A percentile compares a stretch with the other conserved stretches of the same genome.
Evolutionary conservation across 2,329 filamentous ascomycete species (phyloP).

Genomic region (Sporothrix curviconia): DNA sequence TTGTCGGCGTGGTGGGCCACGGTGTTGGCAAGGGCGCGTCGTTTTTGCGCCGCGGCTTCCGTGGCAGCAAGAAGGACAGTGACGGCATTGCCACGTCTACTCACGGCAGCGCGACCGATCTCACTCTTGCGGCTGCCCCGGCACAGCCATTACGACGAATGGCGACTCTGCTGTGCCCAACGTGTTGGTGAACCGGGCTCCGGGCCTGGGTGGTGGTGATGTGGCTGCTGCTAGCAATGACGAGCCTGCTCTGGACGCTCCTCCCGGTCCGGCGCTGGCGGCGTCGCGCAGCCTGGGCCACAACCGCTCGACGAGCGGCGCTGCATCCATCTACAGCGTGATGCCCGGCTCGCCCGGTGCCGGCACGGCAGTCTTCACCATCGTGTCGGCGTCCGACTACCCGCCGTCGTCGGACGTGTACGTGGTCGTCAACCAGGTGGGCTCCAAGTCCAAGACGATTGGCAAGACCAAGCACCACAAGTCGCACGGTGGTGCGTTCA

Average conservation of each 20-base stretch:
- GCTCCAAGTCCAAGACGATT: constrained; percentile 67
- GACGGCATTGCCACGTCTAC: constrained; percentile 37
- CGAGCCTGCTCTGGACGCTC: constrained; percentile 23
- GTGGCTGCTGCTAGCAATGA: constrained; percentile 18
- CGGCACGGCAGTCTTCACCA: constrained; percentile 72
- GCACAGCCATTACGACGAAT: constrained; percentile 37
- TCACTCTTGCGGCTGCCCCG: constrained; percentile 24
- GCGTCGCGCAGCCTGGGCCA: constrained; percentile 29
- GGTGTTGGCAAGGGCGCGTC: constrained; percentile 84
- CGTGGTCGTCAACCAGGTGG: constrained; percentile 61
- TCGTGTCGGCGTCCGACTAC: constrained; percentile 73
- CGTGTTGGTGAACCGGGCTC: constrained; percentile 35
- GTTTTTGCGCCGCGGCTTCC: constrained; percentile 81
- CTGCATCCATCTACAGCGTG: constrained; percentile 61
- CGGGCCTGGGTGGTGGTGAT: constrained; percentile 29
- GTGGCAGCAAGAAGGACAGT: constrained; percentile 53
- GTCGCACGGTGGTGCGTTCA: constrained; percentile 55
- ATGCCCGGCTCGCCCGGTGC: constrained; percentile 50
- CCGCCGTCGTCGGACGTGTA: constrained; percentile 73
- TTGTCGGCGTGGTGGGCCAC: constrained; percentile 63
- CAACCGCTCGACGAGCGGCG: constrained; percentile 52
- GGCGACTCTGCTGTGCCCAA: constrained; percentile 32
- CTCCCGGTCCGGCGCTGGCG: constrained; percentile 27
- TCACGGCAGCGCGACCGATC: neutral
- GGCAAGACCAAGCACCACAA: constrained; percentile 93